A percentile compares a stretch with the other conserved stretches of the same genome.
Evolutionary conservation across 805 yeast genomes (phyloP).

Genomic region (Teunomyces gatunensis): DNA sequence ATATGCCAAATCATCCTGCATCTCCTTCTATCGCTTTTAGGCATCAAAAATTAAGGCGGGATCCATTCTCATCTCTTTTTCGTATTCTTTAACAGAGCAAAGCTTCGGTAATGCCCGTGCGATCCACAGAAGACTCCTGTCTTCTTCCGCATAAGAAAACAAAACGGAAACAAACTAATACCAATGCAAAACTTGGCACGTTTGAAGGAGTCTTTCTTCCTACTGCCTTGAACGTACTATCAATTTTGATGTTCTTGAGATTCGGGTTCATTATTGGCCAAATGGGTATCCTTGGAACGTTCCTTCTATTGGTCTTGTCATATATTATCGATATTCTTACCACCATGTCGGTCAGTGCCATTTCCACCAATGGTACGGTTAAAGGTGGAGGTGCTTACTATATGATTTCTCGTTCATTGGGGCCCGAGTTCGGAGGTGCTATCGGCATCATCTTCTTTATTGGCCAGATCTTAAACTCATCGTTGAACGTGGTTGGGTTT

Average conservation of each 20-base stretch:
- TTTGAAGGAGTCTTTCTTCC: conserved; percentile 92
- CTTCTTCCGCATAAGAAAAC: not conserved
- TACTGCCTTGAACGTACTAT: conserved; percentile 85
- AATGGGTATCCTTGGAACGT: conserved; percentile 81
- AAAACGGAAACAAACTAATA: not conserved
- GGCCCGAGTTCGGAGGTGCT: conserved; percentile 98
- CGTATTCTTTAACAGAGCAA: not conserved
- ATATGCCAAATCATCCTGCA: not conserved
- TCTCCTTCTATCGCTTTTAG: not conserved
- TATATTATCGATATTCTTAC: conserved; percentile 82
- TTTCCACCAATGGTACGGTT: conserved; percentile 96
- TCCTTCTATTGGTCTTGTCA: conserved; percentile 64
- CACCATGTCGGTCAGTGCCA: conserved; percentile 87
- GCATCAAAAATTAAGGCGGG: not conserved
- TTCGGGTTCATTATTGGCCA: conserved; percentile 96
- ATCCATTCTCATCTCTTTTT: not conserved
- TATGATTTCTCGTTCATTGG: conserved; percentile 92
- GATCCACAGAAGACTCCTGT: not conserved
- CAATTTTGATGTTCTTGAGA: conserved; percentile 91
- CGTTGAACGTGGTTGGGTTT: conserved; percentile 93
- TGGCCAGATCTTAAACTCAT: conserved; percentile 90
- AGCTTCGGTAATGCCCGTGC: not conserved
- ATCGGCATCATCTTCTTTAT: conserved; percentile 92
- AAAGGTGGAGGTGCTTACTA: conserved; percentile 98
- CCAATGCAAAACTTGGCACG: conserved; percentile 60